Base-by-base conservation (phyloP, 495 filamentous ascomycete species). In the Xylaria cubensis region DNA sequence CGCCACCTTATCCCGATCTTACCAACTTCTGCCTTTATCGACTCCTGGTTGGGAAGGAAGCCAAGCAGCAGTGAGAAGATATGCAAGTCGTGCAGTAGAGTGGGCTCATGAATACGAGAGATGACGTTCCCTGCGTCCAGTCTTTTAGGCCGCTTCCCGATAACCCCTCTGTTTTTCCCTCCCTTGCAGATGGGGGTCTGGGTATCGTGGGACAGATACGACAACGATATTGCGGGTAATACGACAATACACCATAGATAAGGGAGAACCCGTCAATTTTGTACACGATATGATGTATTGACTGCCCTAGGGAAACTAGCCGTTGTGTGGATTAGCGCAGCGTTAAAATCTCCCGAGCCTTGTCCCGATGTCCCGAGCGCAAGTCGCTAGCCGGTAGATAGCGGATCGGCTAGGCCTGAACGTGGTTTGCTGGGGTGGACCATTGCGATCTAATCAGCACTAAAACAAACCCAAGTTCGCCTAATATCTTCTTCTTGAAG, bases 101-200 rank as follows among this genome's bases (percentile, higher is more conserved):
- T 59, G 56, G 67, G 67, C 21, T 61, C 50, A 21, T 69, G 67
- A 69, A 69, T 69, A 69, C 67, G 67, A 69, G 67, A 50, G 55
- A 59, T 46, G 67, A 62, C 55, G 34, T 48, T 48, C 67, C 55
- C 15, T 69, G 67, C 67, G 61, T 48, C 34, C 36, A 19, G 41
- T 56, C 55, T 6, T 17, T 51, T 66, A 24, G 55, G 41, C 67
- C 24, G 55, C 39, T 62, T 46, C 46, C 67, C 67, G 66, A 62
- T 69, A 48, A 50, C 12, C 42, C n/a, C n/a, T n/a, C n/a, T n/a
- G n/a, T n/a, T n/a, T n/a, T n/a, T n/a, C n/a, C n/a, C n/a, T n/a
- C n/a, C n/a, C n/a, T n/a, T n/a, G n/a, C n/a, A n/a, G n/a, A n/a
- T n/a, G n/a, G n/a, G n/a, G n/a, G n/a, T n/a, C n/a, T n/a, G n/a